A percentile compares a stretch with the other conserved stretches of the same genome.
Evolutionary conservation across 371 early-diverging fungal genomes (phyloP).

Genomic region (Coemansia sp.): DNA sequence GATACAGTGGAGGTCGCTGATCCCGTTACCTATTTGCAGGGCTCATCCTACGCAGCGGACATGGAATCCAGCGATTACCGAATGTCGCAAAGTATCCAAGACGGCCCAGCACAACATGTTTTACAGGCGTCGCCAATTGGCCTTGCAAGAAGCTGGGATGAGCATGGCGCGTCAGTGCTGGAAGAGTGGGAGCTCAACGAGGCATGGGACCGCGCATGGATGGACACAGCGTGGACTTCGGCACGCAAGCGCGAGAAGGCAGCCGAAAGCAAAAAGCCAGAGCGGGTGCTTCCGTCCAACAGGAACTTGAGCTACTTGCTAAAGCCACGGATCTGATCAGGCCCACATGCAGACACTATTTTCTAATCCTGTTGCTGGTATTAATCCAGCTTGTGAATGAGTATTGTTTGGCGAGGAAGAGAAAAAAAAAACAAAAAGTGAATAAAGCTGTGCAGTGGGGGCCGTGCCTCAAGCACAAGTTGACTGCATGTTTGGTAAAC

Average conservation of each 20-base stretch:
- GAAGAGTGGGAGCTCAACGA: constrained; percentile 53
- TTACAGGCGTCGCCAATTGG: constrained; percentile 19
- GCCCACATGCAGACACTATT: neutral
- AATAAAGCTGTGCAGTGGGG: neutral
- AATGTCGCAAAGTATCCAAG: constrained; percentile 13
- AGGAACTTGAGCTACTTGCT: constrained; percentile 46
- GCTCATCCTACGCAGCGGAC: constrained; percentile 31
- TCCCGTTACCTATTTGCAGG: constrained; percentile 40
- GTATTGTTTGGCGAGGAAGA: neutral
- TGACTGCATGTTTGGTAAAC: no score
- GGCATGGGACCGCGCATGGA: constrained; percentile 53
- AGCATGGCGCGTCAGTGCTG: constrained; percentile 45
- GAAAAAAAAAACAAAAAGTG: neutral
- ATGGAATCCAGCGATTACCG: constrained; percentile 32
- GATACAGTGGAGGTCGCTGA: constrained; percentile 7
- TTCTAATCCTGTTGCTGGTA: neutral
- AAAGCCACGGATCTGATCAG: constrained; percentile 40
- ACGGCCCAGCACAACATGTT: neutral
- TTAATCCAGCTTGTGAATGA: neutral
- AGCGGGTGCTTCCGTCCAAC: constrained; percentile 35
- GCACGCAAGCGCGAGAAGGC: constrained; percentile 18
- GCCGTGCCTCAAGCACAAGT: neutral
- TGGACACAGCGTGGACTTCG: constrained; percentile 47
- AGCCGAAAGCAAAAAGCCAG: constrained; percentile 7
- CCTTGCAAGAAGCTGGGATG: constrained; percentile 33